These are phyloP conservation scores for Xerocomus cyaneibrunnescens DNA, from an alignment of 1,284 basidiomycete species.

Conservation along the genomic window DNA sequence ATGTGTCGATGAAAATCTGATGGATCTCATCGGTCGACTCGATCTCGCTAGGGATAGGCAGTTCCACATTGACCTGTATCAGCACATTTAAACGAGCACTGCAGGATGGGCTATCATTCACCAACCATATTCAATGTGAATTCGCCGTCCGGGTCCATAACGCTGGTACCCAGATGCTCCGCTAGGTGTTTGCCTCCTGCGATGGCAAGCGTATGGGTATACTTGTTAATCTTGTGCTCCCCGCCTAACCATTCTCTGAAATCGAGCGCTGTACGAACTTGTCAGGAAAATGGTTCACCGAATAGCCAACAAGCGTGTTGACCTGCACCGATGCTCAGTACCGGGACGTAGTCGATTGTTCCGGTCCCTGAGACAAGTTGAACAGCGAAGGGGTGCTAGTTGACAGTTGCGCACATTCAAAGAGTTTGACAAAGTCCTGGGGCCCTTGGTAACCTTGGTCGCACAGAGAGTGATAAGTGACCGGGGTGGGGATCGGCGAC, in stretches of 20 bases:
- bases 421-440: conserved; percentile 55
- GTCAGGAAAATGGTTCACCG: conserved; percentile 23
- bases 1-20: conserved; percentile 36
- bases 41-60: conserved; percentile 48
- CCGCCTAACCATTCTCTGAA: conserved; percentile 85
- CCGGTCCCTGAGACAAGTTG: conserved; percentile 58
- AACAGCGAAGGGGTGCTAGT: conserved; percentile 4
- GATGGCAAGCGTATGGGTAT: conserved; percentile 74
- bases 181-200: conserved; percentile 69
- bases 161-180: conserved; percentile 60
- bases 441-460: conserved; percentile 35
- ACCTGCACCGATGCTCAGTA: conserved; percentile 58
- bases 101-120: conserved; percentile 4
- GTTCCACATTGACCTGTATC: conserved; percentile 49
- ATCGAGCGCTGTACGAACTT: conserved; percentile 54
- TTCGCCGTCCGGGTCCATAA: conserved; percentile 63
- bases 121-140: conserved; percentile 75
- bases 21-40: conserved; percentile 34
- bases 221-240: conserved; percentile 74
- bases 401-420: conserved; percentile 48
- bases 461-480: conserved; percentile 50
- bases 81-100: background rate
- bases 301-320: conserved; percentile 9
- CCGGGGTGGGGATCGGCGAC: conserved; percentile 73
- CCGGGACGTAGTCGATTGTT: conserved; percentile 58